Evolutionary conservation across 108 stramenopile species (phyloP), one percentile per base, ranked within the genome.

Genomic region (Pelagomonas calceolata): DNA sequence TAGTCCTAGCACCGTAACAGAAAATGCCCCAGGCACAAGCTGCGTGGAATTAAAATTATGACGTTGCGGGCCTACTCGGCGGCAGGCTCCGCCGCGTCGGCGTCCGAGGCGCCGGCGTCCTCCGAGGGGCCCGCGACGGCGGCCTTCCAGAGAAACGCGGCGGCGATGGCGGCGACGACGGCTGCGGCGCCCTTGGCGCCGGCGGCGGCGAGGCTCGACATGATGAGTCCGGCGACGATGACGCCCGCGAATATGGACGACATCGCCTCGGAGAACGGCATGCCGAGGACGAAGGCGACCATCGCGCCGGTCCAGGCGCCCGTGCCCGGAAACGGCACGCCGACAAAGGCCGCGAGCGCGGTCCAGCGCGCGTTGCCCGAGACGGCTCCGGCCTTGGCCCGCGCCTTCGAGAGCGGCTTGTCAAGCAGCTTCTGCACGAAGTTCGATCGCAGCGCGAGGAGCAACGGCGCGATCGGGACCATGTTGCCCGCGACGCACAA

Each of bases 231-330:
- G 46, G 95, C 95, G 43, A 88, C 81, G 46, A 94, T 86, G 21
- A 96, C 93, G 32, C 95, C 95, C 26, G 89, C 77, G 73, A 94
- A 92, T 67, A 96, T 94, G 9, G 92, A 88, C 32, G 90, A 83
- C 34, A 96, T 64, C 30, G 92, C 91, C 68, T 90, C 78, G 26
- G 76, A 75, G 21, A 85, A 87, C 16, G 94, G 92, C 95, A 95
- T 92, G 29, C 90, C 92, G 46, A 96, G 75, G 46, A 96, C 68
- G 77, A 91, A 94, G 32, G 95, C 92, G 26, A 88, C 92, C 91
- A 94, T 92, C 30, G 95, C 95, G 34, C 95, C 95, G 30, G 95
- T 96, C 95, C 95, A 96, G 29, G 95, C 95, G 35, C 95, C 95
- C 34, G 95, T 96, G 76, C 95, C 95, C 5, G 95, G 95, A 21